Evolutionary conservation across 495 filamentous ascomycete species (phyloP).

Genomic region (Articulospora tetracladia): DNA sequence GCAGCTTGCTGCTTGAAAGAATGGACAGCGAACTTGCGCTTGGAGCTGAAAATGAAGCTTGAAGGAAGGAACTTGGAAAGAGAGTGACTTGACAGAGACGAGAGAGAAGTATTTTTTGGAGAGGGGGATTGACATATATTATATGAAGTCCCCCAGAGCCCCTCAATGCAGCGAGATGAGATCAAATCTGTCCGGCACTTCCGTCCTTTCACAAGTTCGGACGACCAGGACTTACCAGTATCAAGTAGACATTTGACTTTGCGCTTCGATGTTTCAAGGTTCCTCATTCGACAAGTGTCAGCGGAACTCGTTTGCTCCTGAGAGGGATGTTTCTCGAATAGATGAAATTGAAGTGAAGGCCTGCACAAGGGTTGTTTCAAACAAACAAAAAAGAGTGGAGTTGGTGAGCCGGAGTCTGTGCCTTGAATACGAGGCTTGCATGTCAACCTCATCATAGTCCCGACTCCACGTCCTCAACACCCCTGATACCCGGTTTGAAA

Average conservation of each 20-base stretch:
- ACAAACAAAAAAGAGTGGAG: neutral
- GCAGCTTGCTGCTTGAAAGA: neutral
- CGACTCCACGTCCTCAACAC: neutral
- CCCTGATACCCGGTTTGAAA: neutral
- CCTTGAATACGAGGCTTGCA: neutral
- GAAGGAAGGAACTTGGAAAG: neutral
- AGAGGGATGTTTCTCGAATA: slow-evolving; percentile 2
- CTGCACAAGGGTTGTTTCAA: neutral
- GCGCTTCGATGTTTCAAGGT: neutral
- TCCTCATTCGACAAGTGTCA: neutral
- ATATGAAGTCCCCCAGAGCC: neutral
- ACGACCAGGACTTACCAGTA: neutral
- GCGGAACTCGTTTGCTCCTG: neutral
- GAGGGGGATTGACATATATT: neutral
- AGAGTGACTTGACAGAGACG: neutral
- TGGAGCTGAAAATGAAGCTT: neutral
- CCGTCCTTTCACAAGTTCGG: neutral
- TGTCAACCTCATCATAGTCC: neutral
- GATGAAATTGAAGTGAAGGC: neutral
- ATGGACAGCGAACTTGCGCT: slow-evolving; percentile 7
- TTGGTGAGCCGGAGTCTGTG: neutral
- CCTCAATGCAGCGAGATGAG: neutral
- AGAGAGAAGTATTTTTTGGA: neutral
- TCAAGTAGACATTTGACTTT: neutral
- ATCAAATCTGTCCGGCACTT: neutral